These are phyloP conservation scores for Podospora tetraspora DNA, from an alignment of 495 filamentous ascomycete species.

Conservation along the genomic window DNA sequence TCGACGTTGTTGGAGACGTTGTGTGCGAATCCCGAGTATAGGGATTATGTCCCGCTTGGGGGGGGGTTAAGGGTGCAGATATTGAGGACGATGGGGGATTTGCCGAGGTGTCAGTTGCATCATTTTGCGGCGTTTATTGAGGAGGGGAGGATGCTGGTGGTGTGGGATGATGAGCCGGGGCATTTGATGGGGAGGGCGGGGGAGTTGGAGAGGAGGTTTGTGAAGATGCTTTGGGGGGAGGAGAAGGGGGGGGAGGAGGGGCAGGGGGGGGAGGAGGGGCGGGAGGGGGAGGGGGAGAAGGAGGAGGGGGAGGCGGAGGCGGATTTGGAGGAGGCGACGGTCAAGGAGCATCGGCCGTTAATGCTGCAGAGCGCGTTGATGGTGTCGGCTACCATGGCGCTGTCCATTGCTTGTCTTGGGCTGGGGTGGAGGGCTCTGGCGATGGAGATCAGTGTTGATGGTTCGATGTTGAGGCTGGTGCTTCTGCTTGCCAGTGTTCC, in stretches of 20 bases:
- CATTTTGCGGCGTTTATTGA: constrained; percentile 65
- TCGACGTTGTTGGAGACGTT: constrained; percentile 23
- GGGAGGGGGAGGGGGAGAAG: not conserved
- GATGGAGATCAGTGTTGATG: constrained; percentile 48
- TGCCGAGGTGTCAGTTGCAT: constrained; percentile 56
- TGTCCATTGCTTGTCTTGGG: constrained; percentile 51
- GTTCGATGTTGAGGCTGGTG: constrained; percentile 42
- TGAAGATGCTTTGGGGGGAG: constrained; percentile 51
- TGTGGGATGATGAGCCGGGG: constrained; percentile 63
- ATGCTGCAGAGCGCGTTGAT: constrained; percentile 49
- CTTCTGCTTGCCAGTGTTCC: constrained; percentile 43
- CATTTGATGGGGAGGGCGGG: constrained; percentile 47
- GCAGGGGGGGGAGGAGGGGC: no score
- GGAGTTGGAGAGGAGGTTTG: constrained; percentile 46
- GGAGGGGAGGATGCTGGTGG: constrained; percentile 50
- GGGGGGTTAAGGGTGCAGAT: constrained; percentile 57
- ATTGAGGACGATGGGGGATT: constrained; percentile 47
- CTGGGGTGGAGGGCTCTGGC: constrained; percentile 51
- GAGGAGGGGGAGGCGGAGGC: constrained; percentile 12
- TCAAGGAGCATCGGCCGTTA: constrained; percentile 36
- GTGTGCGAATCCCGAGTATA: constrained; percentile 24
- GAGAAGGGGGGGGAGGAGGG: constrained; percentile 38
- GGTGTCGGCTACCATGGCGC: constrained; percentile 44
- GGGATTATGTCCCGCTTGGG: constrained; percentile 49
- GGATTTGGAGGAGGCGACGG: constrained; percentile 29